A percentile compares a stretch with the other conserved stretches of the same genome.
Conservation (phyloP, 805 yeast genomes). For the Metschnikowia bowlesiae region DNA sequence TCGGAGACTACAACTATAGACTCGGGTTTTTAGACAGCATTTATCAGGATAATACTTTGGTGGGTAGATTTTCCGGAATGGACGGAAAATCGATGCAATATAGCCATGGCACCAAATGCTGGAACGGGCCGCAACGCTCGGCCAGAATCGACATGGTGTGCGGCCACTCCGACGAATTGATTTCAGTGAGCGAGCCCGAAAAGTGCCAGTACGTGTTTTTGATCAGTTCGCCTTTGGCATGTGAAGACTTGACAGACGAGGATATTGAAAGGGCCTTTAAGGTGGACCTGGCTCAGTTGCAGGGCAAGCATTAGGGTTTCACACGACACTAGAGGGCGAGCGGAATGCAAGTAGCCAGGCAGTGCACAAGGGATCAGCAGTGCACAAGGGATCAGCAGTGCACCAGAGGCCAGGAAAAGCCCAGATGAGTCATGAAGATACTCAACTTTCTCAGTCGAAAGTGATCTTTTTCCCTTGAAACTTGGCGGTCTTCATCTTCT, state of each 20-base stretch:
- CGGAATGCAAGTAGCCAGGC: no score
- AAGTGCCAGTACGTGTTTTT: conserved; percentile 72
- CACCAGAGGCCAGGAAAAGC: no score
- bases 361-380: no score
- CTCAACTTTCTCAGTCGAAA: conserved; percentile 44
- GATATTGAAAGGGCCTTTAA: conserved; percentile 10
- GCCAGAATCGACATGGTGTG: conserved; percentile 64
- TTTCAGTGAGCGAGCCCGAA: conserved; percentile 82
- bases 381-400: no score
- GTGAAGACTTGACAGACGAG: conserved; percentile 21
- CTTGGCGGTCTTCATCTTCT: conserved; percentile 56
- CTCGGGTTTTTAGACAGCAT: conserved; percentile 55
- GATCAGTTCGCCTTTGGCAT: conserved; percentile 45
- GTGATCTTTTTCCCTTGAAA: conserved; percentile 82
- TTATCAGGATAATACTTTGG: conserved; percentile 39
- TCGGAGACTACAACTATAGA: conserved; percentile 70
- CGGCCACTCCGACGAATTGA: conserved; percentile 51
- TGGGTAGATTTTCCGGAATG: conserved; percentile 20
- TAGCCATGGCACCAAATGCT: conserved; percentile 71
- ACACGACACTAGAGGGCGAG: not conserved
- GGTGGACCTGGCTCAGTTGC: conserved; percentile 9
- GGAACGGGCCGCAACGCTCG: conserved; percentile 89
- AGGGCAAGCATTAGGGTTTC: not conserved
- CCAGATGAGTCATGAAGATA: no score
- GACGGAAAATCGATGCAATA: conserved; percentile 38